Evolutionary conservation across 805 yeast genomes (phyloP).

Genomic region (Barnettozyma wickerhamii): DNA sequence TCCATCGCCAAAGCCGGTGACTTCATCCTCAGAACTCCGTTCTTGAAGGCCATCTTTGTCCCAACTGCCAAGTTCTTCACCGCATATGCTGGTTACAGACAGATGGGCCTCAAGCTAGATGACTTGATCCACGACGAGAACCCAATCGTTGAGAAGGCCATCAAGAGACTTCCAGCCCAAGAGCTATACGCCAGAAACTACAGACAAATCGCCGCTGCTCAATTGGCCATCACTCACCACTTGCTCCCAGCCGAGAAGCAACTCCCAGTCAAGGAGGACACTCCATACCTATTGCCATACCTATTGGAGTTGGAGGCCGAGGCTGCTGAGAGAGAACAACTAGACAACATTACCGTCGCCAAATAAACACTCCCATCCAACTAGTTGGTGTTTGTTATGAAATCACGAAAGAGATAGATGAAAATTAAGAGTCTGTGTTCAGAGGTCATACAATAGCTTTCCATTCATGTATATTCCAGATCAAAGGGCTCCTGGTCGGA

Average conservation of each 20-base stretch:
- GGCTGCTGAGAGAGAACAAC: conserved; percentile 78
- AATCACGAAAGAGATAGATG: neutral
- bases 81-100: conserved; percentile 85
- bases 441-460: conserved; percentile 1
- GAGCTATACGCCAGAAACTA: conserved; percentile 87
- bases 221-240: conserved; percentile 77
- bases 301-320: conserved; percentile 93
- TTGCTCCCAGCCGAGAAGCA: conserved; percentile 78
- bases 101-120: conserved; percentile 87
- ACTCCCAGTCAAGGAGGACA: conserved; percentile 74
- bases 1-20: conserved; percentile 72
- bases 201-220: conserved; percentile 91
- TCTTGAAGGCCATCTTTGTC: conserved; percentile 66
- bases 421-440: neutral
- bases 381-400: neutral
- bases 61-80: conserved; percentile 78
- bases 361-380: conserved; percentile 4
- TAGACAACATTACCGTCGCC: conserved; percentile 63
- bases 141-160: conserved; percentile 81
- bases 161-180: conserved; percentile 78
- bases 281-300: conserved; percentile 81
- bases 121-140: conserved; percentile 87
- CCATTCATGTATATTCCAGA: conserved; percentile 11
- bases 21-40: conserved; percentile 75
- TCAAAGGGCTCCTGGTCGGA: neutral